Percentiles rank a stretch among this genome's conserved stretches.
These are phyloP conservation scores for Exserohilum turcica DNA, from an alignment of 2,329 filamentous ascomycete species.

Conservation along the genomic window DNA sequence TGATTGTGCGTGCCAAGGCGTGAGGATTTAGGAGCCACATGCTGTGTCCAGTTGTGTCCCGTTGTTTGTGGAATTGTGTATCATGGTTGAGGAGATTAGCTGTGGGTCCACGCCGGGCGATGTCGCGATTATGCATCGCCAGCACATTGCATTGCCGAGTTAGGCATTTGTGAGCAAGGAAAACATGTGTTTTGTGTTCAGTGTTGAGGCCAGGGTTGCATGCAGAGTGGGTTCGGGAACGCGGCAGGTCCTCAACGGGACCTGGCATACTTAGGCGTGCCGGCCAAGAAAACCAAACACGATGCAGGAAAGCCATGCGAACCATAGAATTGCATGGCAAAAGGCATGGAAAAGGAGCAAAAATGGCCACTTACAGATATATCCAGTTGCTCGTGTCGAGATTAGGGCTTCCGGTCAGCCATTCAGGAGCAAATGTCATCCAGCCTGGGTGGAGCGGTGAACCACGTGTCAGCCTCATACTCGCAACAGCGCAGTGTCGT, in stretches of 20 bases:
- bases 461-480: conserved; percentile 46
- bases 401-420: conserved; percentile 63
- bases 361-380: conserved; percentile 55
- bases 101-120: conserved; percentile 22
- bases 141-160: conserved; percentile 14
- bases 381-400: conserved; percentile 65
- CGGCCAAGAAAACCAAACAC: not conserved
- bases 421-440: conserved; percentile 70
- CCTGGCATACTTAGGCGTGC: not conserved
- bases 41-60: conserved; percentile 1
- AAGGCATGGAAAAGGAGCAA: not conserved
- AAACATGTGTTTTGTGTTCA: not conserved
- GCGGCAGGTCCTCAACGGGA: not conserved
- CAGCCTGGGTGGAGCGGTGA: conserved; percentile 52
- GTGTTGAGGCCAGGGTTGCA: not conserved
- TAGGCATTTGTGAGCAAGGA: conserved; percentile 3
- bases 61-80: not conserved
- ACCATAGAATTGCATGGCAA: not conserved
- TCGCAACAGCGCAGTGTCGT: conserved; percentile 25
- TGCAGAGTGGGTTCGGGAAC: not conserved
- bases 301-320: not conserved
- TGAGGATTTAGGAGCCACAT: not conserved
- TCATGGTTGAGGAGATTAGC: conserved; percentile 10
- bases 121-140: conserved; percentile 20
- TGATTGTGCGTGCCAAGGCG: not conserved